Evolutionary conservation across 1,284 basidiomycete species (phyloP).

Genomic region (Irpex sp.): DNA sequence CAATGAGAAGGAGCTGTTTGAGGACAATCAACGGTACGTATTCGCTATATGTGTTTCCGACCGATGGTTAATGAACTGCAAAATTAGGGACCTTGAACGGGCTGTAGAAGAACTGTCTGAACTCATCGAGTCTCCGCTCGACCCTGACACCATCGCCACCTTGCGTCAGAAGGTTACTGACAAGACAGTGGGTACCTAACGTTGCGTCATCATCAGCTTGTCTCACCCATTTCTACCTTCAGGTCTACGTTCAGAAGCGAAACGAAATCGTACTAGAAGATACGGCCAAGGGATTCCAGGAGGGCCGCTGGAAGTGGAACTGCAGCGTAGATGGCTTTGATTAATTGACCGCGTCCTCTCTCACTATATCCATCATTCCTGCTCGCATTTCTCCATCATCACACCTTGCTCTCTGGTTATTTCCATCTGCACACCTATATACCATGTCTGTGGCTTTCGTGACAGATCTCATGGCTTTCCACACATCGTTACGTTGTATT

Average conservation of each 20-base stretch:
- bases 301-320: slow-evolving; percentile 82
- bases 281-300: slow-evolving; percentile 86
- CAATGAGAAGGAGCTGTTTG: slow-evolving; percentile 94
- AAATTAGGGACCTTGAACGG: slow-evolving; percentile 78
- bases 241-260: slow-evolving; percentile 95
- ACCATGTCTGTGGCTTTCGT: background rate
- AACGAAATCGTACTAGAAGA: slow-evolving; percentile 95
- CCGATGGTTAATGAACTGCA: background rate
- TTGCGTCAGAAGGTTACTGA: slow-evolving; percentile 92
- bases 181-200: slow-evolving; percentile 83
- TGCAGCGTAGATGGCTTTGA: slow-evolving; percentile 58
- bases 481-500: background rate
- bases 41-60: slow-evolving; percentile 1
- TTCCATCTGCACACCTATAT: background rate
- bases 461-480: background rate
- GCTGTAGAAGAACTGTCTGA: slow-evolving; percentile 95
- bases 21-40: slow-evolving; percentile 87
- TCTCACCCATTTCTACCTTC: background rate
- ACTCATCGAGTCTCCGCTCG: slow-evolving; percentile 86
- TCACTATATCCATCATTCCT: background rate
- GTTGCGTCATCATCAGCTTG: too few relatives aligned
- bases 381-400: background rate
- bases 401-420: background rate
- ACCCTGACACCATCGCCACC: slow-evolving; percentile 75
- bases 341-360: background rate